Base-by-base conservation (phyloP, 495 filamentous ascomycete genomes). In the Pyronema omphalodes region DNA sequence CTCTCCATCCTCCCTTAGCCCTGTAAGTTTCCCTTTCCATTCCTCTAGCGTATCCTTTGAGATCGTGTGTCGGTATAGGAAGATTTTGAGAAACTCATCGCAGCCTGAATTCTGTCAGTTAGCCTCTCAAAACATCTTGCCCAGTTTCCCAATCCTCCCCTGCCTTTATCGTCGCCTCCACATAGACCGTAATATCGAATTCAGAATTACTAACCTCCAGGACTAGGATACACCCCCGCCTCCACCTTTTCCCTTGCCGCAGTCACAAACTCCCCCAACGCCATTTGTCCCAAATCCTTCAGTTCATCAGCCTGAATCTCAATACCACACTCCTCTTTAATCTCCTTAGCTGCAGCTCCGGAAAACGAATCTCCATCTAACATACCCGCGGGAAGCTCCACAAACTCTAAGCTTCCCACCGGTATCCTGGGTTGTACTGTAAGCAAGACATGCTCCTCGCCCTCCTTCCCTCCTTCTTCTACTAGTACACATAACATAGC, bases 321-420 rank as follows among this genome's bases (percentile, higher is more conserved):
- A 36, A 88, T 59, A 11, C 81, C 84, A 3, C 84, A 77, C 68
- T 94, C 88, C 67, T 94, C 85, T 18, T 78, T 58, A 48, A 94
- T 88, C 68, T 94, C 88, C 53, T 76, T 78, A 12, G 86, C 86
- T 0, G 87, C 88, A 1, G 74, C 75, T 3, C 88, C 86, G 6
- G 74, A 71, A 67, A 94, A 93, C 3, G 74, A 77, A 18, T 83
- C 83, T 55, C 84, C 79, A 60, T 93, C 87, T 7, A 94, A 76
- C 86, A 94, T 93, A 6, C 88, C 88, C 0, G 88, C 88, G 0
- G 88, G 88, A 15, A 94, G 70, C 64, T 94, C 88, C 9, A 80
- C 70, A 58, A 93, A 81, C 7, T 74, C 73, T 7, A 94, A 69
- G 6, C 79, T 82, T 0, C 83, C 86, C 8, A 83, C 84, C 0